Evolutionary conservation across 2,329 filamentous ascomycete species (phyloP), one percentile per base, ranked within the genome.

Genomic region (Cercospora beticola): DNA sequence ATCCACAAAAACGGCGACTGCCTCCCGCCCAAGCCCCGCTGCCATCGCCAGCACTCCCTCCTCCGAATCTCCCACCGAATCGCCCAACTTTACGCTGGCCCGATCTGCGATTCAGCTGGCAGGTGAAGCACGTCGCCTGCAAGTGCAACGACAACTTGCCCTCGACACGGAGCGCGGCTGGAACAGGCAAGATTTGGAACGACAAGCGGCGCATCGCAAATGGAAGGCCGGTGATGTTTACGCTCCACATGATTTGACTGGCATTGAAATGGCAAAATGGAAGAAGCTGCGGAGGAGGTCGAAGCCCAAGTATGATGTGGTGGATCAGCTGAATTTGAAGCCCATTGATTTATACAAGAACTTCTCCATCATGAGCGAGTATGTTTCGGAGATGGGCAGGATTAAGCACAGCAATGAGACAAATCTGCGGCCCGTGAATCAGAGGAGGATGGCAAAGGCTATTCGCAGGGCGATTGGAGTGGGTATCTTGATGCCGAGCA

Each of bases 311-410:
- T 69, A 67, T 46, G 94, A 99, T 79, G 87, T 91, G 6, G 88
- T 97, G 72, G 93, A 97, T 79, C 83, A 90, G 46, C 79, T 97
- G 77, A 90, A 89, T 23, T 83, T 97, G 68, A 90, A 93, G 74
- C 94, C 95, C 14, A 75, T 95, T 68, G 87, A 92, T 73, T 88
- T 95, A 82, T 99, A 98, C 82, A 93, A 93, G 93, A 99, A 99
- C 82, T 97, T 97, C 79, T 88, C 92, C 43, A 88, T 99, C 70
- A 91, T 98, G 81, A 91, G 91, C 33, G 93, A 97, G 79, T 97
- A 91, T 79, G 91, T 95, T 76, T 93, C 92, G 0, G 82, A 89
- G 10, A 92, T 92, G 82, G 95, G 94, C 62, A 88, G 93, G 68
- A 97, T 99, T 79, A 91, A 88, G 82, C 89, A 91, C 78, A 85